Base-by-base conservation (phyloP, 2,329 filamentous ascomycete species). In the Fusarium longipes region DNA sequence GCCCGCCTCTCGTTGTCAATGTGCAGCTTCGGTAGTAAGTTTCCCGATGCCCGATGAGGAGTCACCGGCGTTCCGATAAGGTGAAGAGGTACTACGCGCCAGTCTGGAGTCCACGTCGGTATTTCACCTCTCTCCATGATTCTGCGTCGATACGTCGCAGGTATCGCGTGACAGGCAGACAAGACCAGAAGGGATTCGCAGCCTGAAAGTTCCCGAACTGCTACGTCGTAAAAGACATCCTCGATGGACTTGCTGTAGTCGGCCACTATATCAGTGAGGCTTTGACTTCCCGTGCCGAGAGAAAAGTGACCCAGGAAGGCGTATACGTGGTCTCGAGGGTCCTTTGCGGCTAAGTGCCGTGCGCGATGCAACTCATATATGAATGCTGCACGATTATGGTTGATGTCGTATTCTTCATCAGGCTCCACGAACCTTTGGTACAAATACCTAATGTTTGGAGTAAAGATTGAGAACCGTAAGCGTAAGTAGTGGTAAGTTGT, bases 61-160 rank as follows among this genome's bases (percentile, higher is more conserved):
- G 74, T 75, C 12, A 63, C 68, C 1, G 77, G 77, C 1, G 75
- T 71, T 3, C 72, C 74, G 15, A 79, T 66, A 10, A 79, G 68
- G 36, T 79, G 77, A 1, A 76, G 51, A 14, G 76, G 76, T 8
- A 72, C 53, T 8, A 74, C 54, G 3, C 76, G 72, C 78, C 78
- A 80, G 68, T 80, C 78, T 1, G 78, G 78, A 25, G 78, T 77
- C 78, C 78, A 80, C 0, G 77, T 76, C 2, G 78, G 78, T 6
- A 80, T 25, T 20, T 52, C 18, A 5, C 36, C 48, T 24, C 32
- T 54, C 15, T 27, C 22, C 32, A 51, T 45, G 2, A 47, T n/a
- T n/a, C 47, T 58, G 3, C 64, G 70, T 29, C 33, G 43, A 25
- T 69, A 57, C 5, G 58, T 61, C 8, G 36, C 29, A 1, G 68